Evolutionary conservation across 2,329 filamentous ascomycete genomes (phyloP), one percentile per base, ranked within the genome.

Genomic region (Cladophialophora bantiana): DNA sequence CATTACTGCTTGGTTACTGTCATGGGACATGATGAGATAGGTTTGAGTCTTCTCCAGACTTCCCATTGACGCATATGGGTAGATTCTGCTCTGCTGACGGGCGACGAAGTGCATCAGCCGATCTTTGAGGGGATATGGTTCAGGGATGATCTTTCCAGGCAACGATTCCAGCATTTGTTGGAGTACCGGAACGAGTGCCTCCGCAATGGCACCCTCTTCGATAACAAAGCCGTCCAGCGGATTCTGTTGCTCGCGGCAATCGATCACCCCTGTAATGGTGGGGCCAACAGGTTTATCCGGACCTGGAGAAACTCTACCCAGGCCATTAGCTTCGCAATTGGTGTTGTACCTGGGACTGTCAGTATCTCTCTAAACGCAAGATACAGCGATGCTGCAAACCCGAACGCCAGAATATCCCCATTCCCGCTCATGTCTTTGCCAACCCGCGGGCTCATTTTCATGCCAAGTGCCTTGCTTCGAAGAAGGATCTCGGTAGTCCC

Each of bases 1-100:
- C 55, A 90, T 74, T 7, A 83, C 83, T 1, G 86, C 87, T 76
- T 90, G 86, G 71, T 88, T 78, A 80, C 83, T 87, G 70, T 90
- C 88, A 71, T 90, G 88, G 1, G 85, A 86, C 87, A 90, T 89
- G 73, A 90, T 82, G 3, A 91, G 80, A 73, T 89, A 64, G n/a
- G 62, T 64, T 32, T 50, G 40, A 2, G 62, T 53, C 20, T 34
- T 50, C 31, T 64, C 40, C 13, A 64, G 31, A 38, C 31, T 45
- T 7, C 62, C 62, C 32, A 31, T 54, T 13, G 40, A 31, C 3
- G 62, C 45, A 53, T 64, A 64, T 36, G 62, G 62, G 38, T 32
- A 36, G 31, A 64, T 36, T 12, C 52, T 18, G 53, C 52, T 57
- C n/a, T 56, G 32, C 26, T 54, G 31, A 20, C 54, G 42, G 26